A percentile compares a stretch with the other conserved stretches of the same genome.
Conservation (phyloP, 805 yeast genomes). For the Metschnikowia orientalis region DNA sequence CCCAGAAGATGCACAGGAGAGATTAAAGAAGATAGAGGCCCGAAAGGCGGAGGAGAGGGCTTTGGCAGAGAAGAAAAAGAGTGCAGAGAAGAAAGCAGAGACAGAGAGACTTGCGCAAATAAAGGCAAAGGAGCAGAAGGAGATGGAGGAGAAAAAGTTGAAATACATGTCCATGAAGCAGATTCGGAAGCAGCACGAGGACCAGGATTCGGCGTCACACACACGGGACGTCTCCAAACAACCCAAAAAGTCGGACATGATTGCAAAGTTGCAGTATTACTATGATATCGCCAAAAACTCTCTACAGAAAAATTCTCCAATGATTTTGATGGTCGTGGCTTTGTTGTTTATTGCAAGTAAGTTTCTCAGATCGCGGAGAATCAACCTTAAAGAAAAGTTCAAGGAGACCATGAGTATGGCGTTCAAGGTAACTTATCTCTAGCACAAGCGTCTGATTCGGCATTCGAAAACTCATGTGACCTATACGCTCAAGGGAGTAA, state of each 20-base stretch:
- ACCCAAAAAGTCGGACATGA: constrained; percentile 1
- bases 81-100: constrained; percentile 17
- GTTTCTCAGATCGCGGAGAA: constrained; percentile 21
- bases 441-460: constrained; percentile 2
- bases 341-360: constrained; percentile 20
- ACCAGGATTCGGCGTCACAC: background rate
- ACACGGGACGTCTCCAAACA: constrained; percentile 1
- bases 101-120: constrained; percentile 19
- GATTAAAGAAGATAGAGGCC: constrained; percentile 14
- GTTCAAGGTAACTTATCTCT: constrained; percentile 39
- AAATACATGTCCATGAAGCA: constrained; percentile 30
- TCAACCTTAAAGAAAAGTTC: constrained; percentile 28
- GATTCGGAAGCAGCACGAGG: constrained; percentile 19
- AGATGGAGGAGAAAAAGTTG: constrained; percentile 21
- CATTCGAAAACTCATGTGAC: background rate
- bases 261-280: constrained; percentile 4
- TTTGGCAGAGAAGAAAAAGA: constrained; percentile 8
- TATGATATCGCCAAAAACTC: constrained; percentile 19
- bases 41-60: constrained; percentile 5
- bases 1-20: constrained; percentile 9
- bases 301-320: constrained; percentile 26
- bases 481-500: background rate
- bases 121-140: constrained; percentile 13
- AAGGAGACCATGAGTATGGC: constrained; percentile 41
- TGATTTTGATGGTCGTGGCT: constrained; percentile 22